Evolutionary conservation across 495 filamentous ascomycete genomes (phyloP).

Genomic region (Sordaria brevicollis): DNA sequence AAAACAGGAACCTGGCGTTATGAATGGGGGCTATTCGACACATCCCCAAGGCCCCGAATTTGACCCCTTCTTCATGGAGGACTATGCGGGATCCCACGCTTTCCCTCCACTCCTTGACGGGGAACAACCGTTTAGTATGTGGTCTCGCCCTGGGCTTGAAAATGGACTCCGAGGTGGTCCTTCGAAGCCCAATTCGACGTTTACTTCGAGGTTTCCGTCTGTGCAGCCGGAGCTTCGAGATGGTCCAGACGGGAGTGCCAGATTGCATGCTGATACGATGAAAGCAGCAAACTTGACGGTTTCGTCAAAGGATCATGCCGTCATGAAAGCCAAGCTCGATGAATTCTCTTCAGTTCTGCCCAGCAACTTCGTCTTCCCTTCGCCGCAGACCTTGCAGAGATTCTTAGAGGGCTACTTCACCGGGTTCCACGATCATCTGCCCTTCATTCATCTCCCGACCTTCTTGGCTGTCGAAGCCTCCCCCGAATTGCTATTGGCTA

Average conservation of each 20-base stretch:
- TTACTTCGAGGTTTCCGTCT: slow-evolving; percentile 59
- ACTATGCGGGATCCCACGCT: slow-evolving; percentile 38
- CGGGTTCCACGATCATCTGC: slow-evolving; percentile 59
- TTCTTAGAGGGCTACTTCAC: slow-evolving; percentile 58
- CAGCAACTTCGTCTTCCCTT: slow-evolving; percentile 52
- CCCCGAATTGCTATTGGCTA: slow-evolving; percentile 52
- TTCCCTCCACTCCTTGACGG: slow-evolving; percentile 37
- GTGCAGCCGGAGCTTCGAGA: slow-evolving; percentile 55
- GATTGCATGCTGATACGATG: slow-evolving; percentile 30
- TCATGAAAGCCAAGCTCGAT: slow-evolving; percentile 52
- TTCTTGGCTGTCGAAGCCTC: slow-evolving; percentile 42
- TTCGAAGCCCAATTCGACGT: slow-evolving; percentile 49
- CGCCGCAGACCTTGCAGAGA: slow-evolving; percentile 52
- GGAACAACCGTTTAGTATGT: slow-evolving; percentile 36
- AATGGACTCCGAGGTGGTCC: slow-evolving; percentile 28
- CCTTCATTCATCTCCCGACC: slow-evolving; percentile 58
- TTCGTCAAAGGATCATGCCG: slow-evolving; percentile 49
- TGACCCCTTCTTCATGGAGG: slow-evolving; percentile 43
- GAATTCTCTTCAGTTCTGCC: slow-evolving; percentile 60
- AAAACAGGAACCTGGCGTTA: slow-evolving; percentile 29
- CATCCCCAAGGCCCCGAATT: slow-evolving; percentile 28
- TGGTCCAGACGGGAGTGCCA: slow-evolving; percentile 34
- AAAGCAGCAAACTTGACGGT: slow-evolving; percentile 52
- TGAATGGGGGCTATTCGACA: slow-evolving; percentile 27
- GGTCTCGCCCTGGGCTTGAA: slow-evolving; percentile 29